Conservation (phyloP, 2,329 filamentous ascomycete species). For the Alternaria ventricosa region DNA sequence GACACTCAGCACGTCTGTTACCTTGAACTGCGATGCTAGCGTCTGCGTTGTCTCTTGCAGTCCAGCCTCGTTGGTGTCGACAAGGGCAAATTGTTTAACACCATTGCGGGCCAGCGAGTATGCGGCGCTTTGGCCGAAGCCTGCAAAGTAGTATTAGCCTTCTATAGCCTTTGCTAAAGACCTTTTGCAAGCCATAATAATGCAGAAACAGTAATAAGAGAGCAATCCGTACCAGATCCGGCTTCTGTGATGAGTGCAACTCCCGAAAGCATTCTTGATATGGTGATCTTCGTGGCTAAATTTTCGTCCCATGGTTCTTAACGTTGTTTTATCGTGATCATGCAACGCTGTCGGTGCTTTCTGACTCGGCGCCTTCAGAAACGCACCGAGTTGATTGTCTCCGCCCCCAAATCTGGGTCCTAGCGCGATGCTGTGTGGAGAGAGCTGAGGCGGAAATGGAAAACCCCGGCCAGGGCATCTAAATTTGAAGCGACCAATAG, state of each 20-base stretch:
- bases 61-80: constrained; percentile 15
- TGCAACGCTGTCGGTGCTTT: constrained; percentile 10
- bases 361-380: constrained; percentile 6
- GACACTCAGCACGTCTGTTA: constrained; percentile 10
- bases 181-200: not conserved
- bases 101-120: constrained; percentile 12
- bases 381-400: constrained; percentile 4
- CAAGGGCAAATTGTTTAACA: constrained; percentile 9
- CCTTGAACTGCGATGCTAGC: constrained; percentile 5
- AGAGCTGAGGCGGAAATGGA: not conserved
- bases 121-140: constrained; percentile 14
- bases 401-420: not conserved
- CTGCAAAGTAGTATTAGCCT: constrained; percentile 4
- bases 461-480: not conserved
- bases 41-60: constrained; percentile 12
- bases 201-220: not conserved
- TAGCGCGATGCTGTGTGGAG: not conserved
- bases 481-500: not conserved
- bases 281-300: constrained; percentile 1
- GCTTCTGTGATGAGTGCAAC: constrained; percentile 13
- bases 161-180: not conserved
- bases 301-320: constrained; percentile 3
- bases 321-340: constrained; percentile 12
- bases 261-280: constrained; percentile 13
- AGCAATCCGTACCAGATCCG: constrained; percentile 12